Conservation (phyloP, 2,329 filamentous ascomycete genomes). For the Acrocalymma vagum region DNA sequence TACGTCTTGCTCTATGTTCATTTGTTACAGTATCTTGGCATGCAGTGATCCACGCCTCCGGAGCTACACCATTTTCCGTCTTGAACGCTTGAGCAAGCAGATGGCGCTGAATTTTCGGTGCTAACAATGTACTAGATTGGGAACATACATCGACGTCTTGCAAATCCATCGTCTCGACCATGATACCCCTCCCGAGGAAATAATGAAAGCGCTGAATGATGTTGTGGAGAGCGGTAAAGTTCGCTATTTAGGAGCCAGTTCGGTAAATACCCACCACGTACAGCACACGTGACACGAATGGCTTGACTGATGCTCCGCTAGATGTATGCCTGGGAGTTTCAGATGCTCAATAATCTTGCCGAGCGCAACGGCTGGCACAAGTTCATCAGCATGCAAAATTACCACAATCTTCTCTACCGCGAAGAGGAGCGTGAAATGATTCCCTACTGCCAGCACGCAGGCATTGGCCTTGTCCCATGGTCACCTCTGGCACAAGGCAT, state of each 20-base stretch:
- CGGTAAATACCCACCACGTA: conserved; percentile 8
- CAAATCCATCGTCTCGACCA: conserved; percentile 31
- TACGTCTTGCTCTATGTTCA: too few species aligned
- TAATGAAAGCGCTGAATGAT: conserved; percentile 33
- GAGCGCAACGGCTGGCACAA: conserved; percentile 53
- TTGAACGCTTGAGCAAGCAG: too few species aligned
- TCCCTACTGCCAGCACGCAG: conserved; percentile 26
- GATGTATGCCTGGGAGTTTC: conserved; percentile 59
- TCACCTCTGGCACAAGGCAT: conserved; percentile 44
- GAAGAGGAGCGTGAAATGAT: conserved; percentile 54
- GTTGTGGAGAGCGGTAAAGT: conserved; percentile 30
- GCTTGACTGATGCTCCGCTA: too few species aligned
- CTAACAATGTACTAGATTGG: too few species aligned
- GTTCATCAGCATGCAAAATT: conserved; percentile 58
- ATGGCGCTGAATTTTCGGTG: too few species aligned
- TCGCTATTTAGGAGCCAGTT: conserved; percentile 31
- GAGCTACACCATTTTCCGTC: too few species aligned
- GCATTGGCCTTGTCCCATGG: conserved; percentile 40
- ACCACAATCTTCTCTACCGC: conserved; percentile 56
- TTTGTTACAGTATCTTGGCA: too few species aligned
- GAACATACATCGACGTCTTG: conserved; percentile 34
- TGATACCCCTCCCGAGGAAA: conserved; percentile 23
- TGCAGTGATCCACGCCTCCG: too few species aligned
- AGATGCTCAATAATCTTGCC: conserved; percentile 54
- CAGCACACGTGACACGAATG: too few species aligned